Base-by-base conservation (phyloP, 768 basidiomycete genomes). In the Pseudohyphozyma bogoriensis region DNA sequence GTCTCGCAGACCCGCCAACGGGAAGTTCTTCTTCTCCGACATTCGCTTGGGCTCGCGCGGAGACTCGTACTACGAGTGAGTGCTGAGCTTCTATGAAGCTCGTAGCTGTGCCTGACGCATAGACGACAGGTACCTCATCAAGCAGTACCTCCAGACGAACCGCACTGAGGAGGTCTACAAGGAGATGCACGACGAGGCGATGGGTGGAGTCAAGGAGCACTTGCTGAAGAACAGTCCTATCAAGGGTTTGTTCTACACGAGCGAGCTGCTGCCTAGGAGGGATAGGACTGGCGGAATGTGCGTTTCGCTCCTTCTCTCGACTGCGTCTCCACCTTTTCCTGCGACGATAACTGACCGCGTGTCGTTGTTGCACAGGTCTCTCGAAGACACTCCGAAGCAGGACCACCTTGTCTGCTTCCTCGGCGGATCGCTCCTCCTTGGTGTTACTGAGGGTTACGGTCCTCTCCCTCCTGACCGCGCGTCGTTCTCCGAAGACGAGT, bases 401-500 rank as follows among this genome's bases (percentile, higher is more conserved):
- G 92, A 97, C 71, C 92, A 95, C 72, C 81, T 97, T 36, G 90
- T 87, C 4, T 96, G 92, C 75, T 97, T 95, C 81, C 77, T 97
- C 36, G 89, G 85, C 24, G 92, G 90, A 4, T 87, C 87, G 1
- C 81, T 97, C 58, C 83, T 97, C 79, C 81, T 97, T 4, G 90
- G 92, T 16, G 87, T 89, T 18, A 87, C 86, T 4, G 64, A 63
- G 13, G 61, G 47, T 1, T 4, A n/a, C 3, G 36, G 50, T 2
- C 45, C 62, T 5, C 46, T 60, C n/a, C 63, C 63, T 31, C 56
- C 59, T 1, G 55, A 62, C 47, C 40, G 36, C 12, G 24, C 40
- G 28, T 16, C 20, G 20, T 66, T 91, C n/a, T 77, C 83, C 1
- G 74, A 78, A 15, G 69, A 72, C 4, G 86, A 85, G 15, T 74